Evolutionary conservation across 116 monocot species (phyloP).

Genomic region (Posidonia oceanica): DNA sequence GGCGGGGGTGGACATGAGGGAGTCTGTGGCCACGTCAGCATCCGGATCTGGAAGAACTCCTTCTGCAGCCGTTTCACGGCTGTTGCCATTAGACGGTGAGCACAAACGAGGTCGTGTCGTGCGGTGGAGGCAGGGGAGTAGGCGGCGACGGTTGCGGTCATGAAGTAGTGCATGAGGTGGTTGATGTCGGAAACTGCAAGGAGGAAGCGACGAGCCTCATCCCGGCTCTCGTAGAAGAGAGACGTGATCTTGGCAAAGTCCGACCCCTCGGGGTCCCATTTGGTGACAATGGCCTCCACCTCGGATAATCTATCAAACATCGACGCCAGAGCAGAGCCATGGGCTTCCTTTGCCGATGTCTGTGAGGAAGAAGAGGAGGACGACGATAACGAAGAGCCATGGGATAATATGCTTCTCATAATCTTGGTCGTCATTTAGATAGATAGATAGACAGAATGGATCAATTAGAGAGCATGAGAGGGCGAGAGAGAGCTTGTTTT

Average conservation of each 20-base stretch:
- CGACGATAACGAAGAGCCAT: no score
- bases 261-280: constrained; percentile 22
- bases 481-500: no score
- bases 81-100: constrained; percentile 15
- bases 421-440: neutral
- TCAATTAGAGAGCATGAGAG: no score
- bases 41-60: constrained; percentile 31
- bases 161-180: constrained; percentile 20
- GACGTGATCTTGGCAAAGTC: constrained; percentile 6
- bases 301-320: neutral
- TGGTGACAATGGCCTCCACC: constrained; percentile 22
- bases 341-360: no score
- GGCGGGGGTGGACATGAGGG: neutral
- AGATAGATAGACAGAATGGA: no score
- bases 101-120: constrained; percentile 8
- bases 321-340: neutral
- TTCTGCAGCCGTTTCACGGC: constrained; percentile 26
- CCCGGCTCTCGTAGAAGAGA: no score
- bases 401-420: neutral
- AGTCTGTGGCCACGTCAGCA: no score
- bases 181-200: constrained; percentile 23
- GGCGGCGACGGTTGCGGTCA: neutral
- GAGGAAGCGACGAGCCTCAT: constrained; percentile 7
- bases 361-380: no score
- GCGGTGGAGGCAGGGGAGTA: neutral